Evolutionary conservation across 441 rosid species (phyloP).

Genomic region (Aquilaria agallochum): DNA sequence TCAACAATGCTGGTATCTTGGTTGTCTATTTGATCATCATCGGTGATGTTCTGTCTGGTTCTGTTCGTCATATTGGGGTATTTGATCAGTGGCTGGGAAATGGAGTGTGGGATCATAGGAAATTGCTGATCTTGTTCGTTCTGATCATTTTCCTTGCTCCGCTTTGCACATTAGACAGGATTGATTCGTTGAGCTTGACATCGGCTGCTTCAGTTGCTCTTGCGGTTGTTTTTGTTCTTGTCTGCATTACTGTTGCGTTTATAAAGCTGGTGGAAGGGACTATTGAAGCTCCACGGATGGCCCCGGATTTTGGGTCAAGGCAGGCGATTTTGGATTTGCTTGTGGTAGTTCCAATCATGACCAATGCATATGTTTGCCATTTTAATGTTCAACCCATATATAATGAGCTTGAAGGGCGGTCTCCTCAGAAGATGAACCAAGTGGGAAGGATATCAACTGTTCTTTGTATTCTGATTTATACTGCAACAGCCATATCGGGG

Average conservation of each 20-base stretch:
- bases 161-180: slow-evolving; percentile 72
- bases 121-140: slow-evolving; percentile 54
- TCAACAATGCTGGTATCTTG: slow-evolving; percentile 90
- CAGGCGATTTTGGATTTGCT: slow-evolving; percentile 72
- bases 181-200: slow-evolving; percentile 74
- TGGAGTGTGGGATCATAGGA: slow-evolving; percentile 94
- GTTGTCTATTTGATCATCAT: slow-evolving; percentile 88
- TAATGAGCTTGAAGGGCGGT: slow-evolving; percentile 74
- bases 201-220: slow-evolving; percentile 97
- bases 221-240: slow-evolving; percentile 81
- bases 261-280: slow-evolving; percentile 82
- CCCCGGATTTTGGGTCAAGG: slow-evolving; percentile 69
- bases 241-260: slow-evolving; percentile 60
- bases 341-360: slow-evolving; percentile 86
- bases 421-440: slow-evolving; percentile 75
- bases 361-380: slow-evolving; percentile 88
- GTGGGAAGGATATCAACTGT: slow-evolving; percentile 79
- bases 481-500: slow-evolving; percentile 80
- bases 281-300: slow-evolving; percentile 62
- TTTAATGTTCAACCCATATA: slow-evolving; percentile 92
- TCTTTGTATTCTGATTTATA: slow-evolving; percentile 64
- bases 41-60: slow-evolving; percentile 96
- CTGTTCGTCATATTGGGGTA: slow-evolving; percentile 79
- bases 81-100: slow-evolving; percentile 94
- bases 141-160: slow-evolving; percentile 79